Base-by-base conservation (phyloP, 345 rosid genomes). In the Turnera subulata region DNA sequence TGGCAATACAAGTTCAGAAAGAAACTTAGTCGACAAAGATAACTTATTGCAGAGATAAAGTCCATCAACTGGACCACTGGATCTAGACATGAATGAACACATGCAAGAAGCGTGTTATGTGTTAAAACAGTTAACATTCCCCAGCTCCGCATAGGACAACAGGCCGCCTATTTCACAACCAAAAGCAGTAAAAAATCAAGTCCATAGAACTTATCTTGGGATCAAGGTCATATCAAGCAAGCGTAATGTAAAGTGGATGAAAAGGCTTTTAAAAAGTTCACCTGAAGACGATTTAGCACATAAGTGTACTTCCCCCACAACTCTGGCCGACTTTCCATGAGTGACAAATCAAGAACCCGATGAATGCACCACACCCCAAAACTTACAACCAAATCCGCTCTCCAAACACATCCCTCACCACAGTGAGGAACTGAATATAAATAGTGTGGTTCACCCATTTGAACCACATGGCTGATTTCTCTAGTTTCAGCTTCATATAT, bases 291-390 rank as follows among this genome's bases (percentile, higher is more conserved):
- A 74, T 94, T 94, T 45, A 94, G 84, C 39, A 88, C 97, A 38
- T 78, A 94, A 64, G 99, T 94, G 61, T 94, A 88, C 67, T 88
- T 94, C 56, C 99, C 99, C 99, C 99, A 94, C 25, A 94, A 75
- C 70, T 90, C 97, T 19, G 97, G 99, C 43, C 99, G 80, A 73
- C 99, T 90, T 77, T 94, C 99, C 97, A 88, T 76, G 59, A 85
- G 80, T 17, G 97, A 94, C 71, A 94, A 68, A 67, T 79, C 84
- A 50, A 94, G 97, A 64, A 94, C 71, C 55, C 92, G 83, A 70
- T 85, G 97, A 35, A 94, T 86, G 75, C 99, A 88, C 99, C 99
- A 94, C 9, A 94, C 89, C 33, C 99, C 99, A 66, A 94, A 94
- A 78, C 99, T 94, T 59, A 78, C 73, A 14, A 90, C 68, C 69